Conservation (phyloP, 495 filamentous ascomycete species). For the Xylaria intraflava region DNA sequence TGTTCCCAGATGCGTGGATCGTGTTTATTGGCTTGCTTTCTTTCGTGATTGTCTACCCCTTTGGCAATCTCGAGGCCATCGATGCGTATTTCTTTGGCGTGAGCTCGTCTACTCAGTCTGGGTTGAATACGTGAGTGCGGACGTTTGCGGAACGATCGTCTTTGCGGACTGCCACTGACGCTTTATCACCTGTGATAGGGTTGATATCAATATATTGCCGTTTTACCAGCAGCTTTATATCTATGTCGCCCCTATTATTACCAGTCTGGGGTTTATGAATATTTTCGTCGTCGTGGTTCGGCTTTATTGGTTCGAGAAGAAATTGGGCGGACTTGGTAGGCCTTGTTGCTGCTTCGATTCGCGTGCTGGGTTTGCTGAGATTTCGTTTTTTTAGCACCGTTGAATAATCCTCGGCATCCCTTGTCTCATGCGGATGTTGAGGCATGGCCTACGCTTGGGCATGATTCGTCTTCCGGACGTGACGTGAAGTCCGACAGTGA, state of each 20-base stretch:
- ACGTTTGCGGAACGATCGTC: too few relatives aligned
- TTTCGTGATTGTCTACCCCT: conserved; percentile 33
- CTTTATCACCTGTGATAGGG: too few relatives aligned
- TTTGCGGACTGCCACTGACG: too few relatives aligned
- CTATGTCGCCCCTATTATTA: conserved; percentile 54
- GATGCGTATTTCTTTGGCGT: conserved; percentile 43
- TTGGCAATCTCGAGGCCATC: conserved; percentile 34
- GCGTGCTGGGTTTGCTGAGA: neutral
- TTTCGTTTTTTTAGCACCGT: too few relatives aligned
- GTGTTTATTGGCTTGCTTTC: conserved; percentile 29
- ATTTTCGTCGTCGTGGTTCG: conserved; percentile 67
- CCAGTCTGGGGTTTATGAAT: conserved; percentile 75
- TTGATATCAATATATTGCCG: conserved; percentile 58
- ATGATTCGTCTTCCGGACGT: too few relatives aligned
- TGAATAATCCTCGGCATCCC: too few relatives aligned
- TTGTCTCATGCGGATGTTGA: neutral
- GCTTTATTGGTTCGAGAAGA: conserved; percentile 79
- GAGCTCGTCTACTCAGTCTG: conserved; percentile 37
- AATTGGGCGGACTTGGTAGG: conserved; percentile 59
- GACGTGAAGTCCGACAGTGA: too few relatives aligned
- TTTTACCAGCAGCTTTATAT: conserved; percentile 61
- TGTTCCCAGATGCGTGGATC: conserved; percentile 32
- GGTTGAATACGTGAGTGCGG: conserved; percentile 34
- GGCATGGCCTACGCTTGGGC: too few relatives aligned
- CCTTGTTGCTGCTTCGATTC: neutral